Evolutionary conservation across 2,329 filamentous ascomycete genomes (phyloP).

Genomic region (Fusarium sp.): DNA sequence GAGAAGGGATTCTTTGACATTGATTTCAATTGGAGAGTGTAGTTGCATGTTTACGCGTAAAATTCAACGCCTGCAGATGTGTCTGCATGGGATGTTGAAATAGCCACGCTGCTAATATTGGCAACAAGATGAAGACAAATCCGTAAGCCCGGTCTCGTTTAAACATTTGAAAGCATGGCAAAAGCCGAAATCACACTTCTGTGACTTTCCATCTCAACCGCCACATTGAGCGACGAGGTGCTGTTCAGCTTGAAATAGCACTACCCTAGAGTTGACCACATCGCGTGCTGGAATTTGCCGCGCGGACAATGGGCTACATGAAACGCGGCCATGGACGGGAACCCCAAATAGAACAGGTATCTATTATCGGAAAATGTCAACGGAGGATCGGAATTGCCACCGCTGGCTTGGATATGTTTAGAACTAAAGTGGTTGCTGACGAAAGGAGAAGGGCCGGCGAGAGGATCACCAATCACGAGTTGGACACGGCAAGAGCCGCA

Average conservation of each 20-base stretch:
- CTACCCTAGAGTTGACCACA: background rate
- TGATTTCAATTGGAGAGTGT: conserved; percentile 32
- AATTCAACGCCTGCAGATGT: background rate
- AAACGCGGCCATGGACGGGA: background rate
- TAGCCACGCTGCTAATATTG: background rate
- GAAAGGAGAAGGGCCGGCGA: background rate
- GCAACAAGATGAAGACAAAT: background rate
- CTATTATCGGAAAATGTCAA: background rate
- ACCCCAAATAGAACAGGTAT: conserved; percentile 1
- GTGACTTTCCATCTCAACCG: background rate
- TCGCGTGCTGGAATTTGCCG: background rate
- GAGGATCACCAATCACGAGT: conserved; percentile 17
- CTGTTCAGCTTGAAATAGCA: background rate
- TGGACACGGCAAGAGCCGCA: background rate
- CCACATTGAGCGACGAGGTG: background rate
- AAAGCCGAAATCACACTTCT: background rate
- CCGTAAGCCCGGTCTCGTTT: background rate
- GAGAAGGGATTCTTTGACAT: conserved; percentile 34
- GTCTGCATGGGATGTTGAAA: background rate
- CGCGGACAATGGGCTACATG: conserved; percentile 18
- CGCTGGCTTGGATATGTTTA: conserved; percentile 8
- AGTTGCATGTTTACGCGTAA: background rate
- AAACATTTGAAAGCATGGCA: background rate
- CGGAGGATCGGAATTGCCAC: background rate
- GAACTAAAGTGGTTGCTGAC: background rate